A percentile compares a stretch with the other conserved stretches of the same genome.
These are phyloP conservation scores for Escovopsis sp. DNA, from an alignment of 2,329 filamentous ascomycete species.

Conservation along the genomic window DNA sequence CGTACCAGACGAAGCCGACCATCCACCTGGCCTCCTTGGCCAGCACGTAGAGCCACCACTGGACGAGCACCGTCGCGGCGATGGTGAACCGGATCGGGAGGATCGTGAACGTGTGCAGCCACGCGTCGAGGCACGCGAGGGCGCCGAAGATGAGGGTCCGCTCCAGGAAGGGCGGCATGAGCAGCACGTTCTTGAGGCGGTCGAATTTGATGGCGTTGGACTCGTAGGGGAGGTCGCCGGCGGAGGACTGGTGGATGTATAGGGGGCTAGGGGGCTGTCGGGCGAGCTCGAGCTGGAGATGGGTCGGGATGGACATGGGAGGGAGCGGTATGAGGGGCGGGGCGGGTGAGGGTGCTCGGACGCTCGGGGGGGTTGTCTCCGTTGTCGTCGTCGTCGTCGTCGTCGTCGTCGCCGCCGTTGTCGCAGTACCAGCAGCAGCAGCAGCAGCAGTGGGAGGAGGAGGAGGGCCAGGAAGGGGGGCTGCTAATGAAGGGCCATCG, in stretches of 20 bases:
- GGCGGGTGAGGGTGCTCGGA: conserved; percentile 31
- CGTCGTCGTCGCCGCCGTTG: too few species aligned
- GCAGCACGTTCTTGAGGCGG: conserved; percentile 73
- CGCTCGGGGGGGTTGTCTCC: too few species aligned
- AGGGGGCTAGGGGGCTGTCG: conserved; percentile 45
- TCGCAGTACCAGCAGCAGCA: too few species aligned
- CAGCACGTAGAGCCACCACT: conserved; percentile 64
- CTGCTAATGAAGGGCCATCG: conserved; percentile 1
- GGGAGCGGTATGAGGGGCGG: conserved; percentile 43
- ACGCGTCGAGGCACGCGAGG: conserved; percentile 83
- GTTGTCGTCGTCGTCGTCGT: too few species aligned
- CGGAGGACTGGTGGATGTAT: conserved; percentile 46
- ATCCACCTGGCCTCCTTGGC: conserved; percentile 58
- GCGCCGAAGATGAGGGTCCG: conserved; percentile 75
- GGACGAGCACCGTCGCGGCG: conserved; percentile 57
- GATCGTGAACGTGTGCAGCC: conserved; percentile 94
- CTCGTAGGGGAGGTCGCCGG: conserved; percentile 60
- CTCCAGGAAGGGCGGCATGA: conserved; percentile 70
- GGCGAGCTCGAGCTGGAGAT: conserved; percentile 49
- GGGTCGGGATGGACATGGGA: conserved; percentile 50
- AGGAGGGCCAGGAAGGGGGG: not conserved
- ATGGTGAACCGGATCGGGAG: conserved; percentile 77
- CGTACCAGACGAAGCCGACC: conserved; percentile 61
- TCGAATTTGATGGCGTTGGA: conserved; percentile 87
- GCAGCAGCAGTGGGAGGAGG: too few species aligned